These are phyloP conservation scores for Bryum argenteum DNA, from an alignment of 225 moss, liverwort and hornwort genomes.

Conservation along the genomic window DNA sequence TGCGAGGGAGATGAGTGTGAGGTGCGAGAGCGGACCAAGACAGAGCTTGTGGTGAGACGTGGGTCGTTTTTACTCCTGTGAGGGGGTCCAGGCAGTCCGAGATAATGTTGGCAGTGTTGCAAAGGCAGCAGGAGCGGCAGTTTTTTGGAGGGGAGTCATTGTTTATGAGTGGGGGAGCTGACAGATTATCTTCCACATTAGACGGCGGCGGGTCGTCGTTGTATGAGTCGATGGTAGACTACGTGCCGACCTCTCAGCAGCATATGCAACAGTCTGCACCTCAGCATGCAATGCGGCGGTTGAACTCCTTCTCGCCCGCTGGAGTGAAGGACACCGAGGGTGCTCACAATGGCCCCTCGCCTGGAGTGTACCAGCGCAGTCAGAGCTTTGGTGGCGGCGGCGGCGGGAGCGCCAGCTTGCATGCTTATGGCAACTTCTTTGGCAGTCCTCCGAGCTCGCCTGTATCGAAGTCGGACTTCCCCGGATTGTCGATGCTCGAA, in stretches of 20 bases:
- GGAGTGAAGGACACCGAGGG: conserved; percentile 60
- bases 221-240: conserved; percentile 69
- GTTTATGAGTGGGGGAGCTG: conserved; percentile 49
- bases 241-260: conserved; percentile 59
- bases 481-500: conserved; percentile 59
- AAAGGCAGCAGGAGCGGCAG: conserved; percentile 72
- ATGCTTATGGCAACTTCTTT: conserved; percentile 67
- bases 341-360: conserved; percentile 39
- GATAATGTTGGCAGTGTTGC: conserved; percentile 91
- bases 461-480: conserved; percentile 61
- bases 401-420: conserved; percentile 39
- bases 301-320: conserved; percentile 66
- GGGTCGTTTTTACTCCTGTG: not conserved
- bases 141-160: conserved; percentile 49
- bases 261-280: conserved; percentile 52
- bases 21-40: conserved; percentile 1
- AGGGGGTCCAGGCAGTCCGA: conserved; percentile 21
- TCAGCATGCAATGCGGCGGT: conserved; percentile 74
- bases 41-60: not conserved
- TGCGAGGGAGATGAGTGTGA: conserved; percentile 18
- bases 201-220: conserved; percentile 47
- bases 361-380: conserved; percentile 68
- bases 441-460: conserved; percentile 66
- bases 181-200: conserved; percentile 35
- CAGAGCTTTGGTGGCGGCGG: conserved; percentile 72